Percentiles rank a stretch among this genome's conserved stretches.
Evolutionary conservation across 495 filamentous ascomycete species (phyloP).

Genomic region (Bryoglossum gracile): DNA sequence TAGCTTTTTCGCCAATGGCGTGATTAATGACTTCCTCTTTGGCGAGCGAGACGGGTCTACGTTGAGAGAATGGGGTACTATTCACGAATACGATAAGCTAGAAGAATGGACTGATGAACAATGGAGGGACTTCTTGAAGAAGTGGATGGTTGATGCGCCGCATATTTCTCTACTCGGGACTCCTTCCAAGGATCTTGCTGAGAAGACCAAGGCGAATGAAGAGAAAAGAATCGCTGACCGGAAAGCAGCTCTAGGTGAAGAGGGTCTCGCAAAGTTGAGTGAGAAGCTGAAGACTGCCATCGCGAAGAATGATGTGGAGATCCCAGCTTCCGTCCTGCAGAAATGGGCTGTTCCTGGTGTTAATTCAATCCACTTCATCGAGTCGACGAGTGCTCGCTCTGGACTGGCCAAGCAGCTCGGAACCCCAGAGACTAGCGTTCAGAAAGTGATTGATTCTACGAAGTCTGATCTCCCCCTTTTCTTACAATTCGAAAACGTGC

Average conservation of each 20-base stretch:
- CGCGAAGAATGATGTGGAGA: slow-evolving; percentile 71
- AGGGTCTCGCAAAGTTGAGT: slow-evolving; percentile 57
- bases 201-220: slow-evolving; percentile 67
- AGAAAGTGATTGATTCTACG: slow-evolving; percentile 68
- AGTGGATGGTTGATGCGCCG: slow-evolving; percentile 78
- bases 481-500: slow-evolving; percentile 93
- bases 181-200: slow-evolving; percentile 63
- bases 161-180: slow-evolving; percentile 86
- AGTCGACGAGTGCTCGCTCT: slow-evolving; percentile 77
- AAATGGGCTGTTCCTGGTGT: slow-evolving; percentile 74
- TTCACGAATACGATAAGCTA: slow-evolving; percentile 70
- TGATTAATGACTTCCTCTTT: slow-evolving; percentile 88
- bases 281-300: slow-evolving; percentile 74
- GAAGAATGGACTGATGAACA: slow-evolving; percentile 72
- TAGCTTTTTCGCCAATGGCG: slow-evolving; percentile 65
- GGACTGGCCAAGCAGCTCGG: slow-evolving; percentile 70
- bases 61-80: slow-evolving; percentile 55
- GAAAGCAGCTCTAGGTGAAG: slow-evolving; percentile 41
- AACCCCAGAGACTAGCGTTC: slow-evolving; percentile 56
- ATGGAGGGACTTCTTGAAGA: slow-evolving; percentile 74
- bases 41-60: slow-evolving; percentile 80
- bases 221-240: slow-evolving; percentile 48
- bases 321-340: slow-evolving; percentile 68
- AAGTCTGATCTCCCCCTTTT: slow-evolving; percentile 63
- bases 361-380: slow-evolving; percentile 87